phyloP scores from a whole-genome alignment of 257 asterid species.

The Solanum bukasovii region DNA sequence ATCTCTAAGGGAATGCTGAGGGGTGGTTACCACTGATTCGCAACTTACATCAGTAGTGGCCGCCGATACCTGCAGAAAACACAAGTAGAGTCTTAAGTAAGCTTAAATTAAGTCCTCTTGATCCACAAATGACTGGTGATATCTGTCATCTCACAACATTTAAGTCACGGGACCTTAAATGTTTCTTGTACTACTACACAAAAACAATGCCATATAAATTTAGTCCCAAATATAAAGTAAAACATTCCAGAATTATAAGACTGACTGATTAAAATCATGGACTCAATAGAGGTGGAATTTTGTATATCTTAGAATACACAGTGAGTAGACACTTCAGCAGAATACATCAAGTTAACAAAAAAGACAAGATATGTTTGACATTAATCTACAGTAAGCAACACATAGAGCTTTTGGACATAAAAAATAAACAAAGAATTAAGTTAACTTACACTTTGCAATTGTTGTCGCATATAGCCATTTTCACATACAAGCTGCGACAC shows the following conservation, averaged over 20 bases:
- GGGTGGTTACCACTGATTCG: constrained; percentile 77
- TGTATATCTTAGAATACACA: background rate
- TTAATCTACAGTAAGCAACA: background rate
- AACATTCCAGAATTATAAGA: background rate
- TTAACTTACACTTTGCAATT: constrained; percentile 62
- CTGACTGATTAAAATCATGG: background rate
- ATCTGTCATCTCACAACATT: background rate
- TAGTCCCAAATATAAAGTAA: background rate
- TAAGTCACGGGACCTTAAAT: background rate
- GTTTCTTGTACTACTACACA: background rate
- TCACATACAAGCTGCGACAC: constrained; percentile 88
- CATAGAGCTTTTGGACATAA: background rate
- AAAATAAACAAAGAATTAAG: background rate
- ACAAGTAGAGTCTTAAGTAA: background rate
- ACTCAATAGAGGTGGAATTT: background rate
- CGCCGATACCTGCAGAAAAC: constrained; percentile 41
- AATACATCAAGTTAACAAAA: background rate
- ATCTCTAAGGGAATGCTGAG: constrained; percentile 74
- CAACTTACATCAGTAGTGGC: constrained; percentile 65
- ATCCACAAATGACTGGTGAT: background rate
- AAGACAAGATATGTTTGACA: background rate
- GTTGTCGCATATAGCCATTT: constrained; percentile 80
- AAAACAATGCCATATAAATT: background rate
- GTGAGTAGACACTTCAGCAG: background rate
- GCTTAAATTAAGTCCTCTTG: background rate